Percentiles rank a stretch among this genome's conserved stretches.
Conservation (phyloP, 257 asterid species). For the Nicotiana tabacum region DNA sequence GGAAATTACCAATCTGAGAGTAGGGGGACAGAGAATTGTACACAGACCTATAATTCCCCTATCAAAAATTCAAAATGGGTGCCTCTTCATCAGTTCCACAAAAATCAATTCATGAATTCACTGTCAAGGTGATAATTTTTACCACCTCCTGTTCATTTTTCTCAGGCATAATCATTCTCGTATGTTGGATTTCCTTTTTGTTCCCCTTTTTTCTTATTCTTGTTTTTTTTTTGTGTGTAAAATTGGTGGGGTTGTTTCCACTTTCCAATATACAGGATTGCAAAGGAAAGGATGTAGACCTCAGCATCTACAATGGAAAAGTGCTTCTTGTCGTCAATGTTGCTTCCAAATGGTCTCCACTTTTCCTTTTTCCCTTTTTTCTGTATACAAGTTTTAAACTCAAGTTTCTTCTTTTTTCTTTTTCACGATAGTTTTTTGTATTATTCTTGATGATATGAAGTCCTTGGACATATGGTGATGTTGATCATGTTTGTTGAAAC, state of each 20-base stretch:
- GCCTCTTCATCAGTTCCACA: conserved; percentile 24
- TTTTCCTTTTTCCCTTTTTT: not conserved
- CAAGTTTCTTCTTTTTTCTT: not conserved
- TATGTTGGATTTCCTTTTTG: not conserved
- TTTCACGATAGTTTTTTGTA: not conserved
- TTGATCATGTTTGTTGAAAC: conserved; percentile 26
- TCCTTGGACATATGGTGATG: conserved; percentile 1
- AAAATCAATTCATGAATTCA: conserved; percentile 65
- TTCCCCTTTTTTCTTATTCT: not conserved
- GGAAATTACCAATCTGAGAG: not conserved
- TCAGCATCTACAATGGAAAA: conserved; percentile 62
- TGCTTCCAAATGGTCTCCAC: conserved; percentile 82
- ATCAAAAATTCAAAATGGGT: not conserved
- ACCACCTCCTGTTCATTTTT: not conserved
- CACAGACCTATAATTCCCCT: not conserved
- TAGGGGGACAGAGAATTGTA: not conserved
- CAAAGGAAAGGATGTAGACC: conserved; percentile 64
- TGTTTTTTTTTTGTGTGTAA: not conserved
- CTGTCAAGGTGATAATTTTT: conserved; percentile 49
- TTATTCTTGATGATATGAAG: not conserved
- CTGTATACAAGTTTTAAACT: not conserved
- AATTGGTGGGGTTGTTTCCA: not conserved
- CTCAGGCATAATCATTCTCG: not conserved
- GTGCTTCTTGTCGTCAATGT: conserved; percentile 88
- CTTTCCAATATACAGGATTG: conserved; percentile 35